These are phyloP conservation scores for Adansonia madagascariensis DNA, from an alignment of 441 rosid genomes.

Conservation along the genomic window DNA sequence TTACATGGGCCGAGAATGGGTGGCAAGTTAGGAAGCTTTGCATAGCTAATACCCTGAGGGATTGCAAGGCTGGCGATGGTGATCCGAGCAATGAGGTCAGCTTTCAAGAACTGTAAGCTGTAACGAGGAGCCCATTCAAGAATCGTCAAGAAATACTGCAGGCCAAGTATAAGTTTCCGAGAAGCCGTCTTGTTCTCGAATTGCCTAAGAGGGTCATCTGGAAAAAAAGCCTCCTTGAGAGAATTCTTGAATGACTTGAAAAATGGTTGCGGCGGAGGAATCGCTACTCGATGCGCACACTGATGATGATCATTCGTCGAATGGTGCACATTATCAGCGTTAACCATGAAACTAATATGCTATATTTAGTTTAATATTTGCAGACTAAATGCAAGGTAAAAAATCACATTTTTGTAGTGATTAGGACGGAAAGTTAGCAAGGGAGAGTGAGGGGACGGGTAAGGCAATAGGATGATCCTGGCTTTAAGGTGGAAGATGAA, in stretches of 20 bases:
- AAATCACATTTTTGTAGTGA: too few species aligned
- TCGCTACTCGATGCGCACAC: conserved; percentile 50
- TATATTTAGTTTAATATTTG: not conserved
- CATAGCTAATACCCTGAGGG: conserved; percentile 96
- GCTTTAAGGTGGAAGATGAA: conserved; percentile 8
- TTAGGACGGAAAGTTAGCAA: too few species aligned
- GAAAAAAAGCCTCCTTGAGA: conserved; percentile 84
- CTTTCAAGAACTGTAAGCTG: conserved; percentile 61
- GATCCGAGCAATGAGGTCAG: conserved; percentile 81
- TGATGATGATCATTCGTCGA: conserved; percentile 28
- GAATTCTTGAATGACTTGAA: conserved; percentile 65
- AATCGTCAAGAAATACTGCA: conserved; percentile 72
- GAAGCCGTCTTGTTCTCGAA: conserved; percentile 72
- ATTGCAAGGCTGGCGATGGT: conserved; percentile 94
- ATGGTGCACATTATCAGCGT: conserved; percentile 46
- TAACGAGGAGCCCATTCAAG: conserved; percentile 87
- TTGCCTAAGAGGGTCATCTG: conserved; percentile 86
- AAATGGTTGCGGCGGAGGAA: conserved; percentile 81
- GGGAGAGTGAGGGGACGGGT: not conserved
- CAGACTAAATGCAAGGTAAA: not conserved
- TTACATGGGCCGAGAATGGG: conserved; percentile 93
- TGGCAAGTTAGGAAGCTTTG: conserved; percentile 92
- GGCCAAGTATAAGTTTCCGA: conserved; percentile 48
- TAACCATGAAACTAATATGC: conserved; percentile 40
- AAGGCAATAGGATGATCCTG: not conserved